Evolutionary conservation across 2,329 filamentous ascomycete genomes (phyloP).

Genomic region (Fusarium sp.): DNA sequence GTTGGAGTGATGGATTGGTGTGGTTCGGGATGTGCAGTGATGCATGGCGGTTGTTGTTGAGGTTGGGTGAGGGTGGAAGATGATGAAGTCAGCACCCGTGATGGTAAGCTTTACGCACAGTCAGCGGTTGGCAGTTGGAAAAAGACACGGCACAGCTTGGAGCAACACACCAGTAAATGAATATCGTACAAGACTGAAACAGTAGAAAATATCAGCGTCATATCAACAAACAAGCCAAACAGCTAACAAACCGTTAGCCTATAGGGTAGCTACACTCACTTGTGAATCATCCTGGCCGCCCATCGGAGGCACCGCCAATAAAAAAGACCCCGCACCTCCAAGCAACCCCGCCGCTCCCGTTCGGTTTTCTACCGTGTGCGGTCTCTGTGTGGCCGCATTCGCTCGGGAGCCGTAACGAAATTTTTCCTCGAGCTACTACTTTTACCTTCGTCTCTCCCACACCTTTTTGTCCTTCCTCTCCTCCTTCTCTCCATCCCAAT

Average conservation of each 20-base stretch:
- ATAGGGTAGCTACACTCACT: constrained; percentile 17
- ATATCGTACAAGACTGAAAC: background rate
- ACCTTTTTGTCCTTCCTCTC: constrained; percentile 26
- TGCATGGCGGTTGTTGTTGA: background rate
- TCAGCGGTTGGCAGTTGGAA: background rate
- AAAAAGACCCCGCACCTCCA: constrained; percentile 44
- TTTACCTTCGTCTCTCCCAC: constrained; percentile 33
- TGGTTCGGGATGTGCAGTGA: constrained; percentile 15
- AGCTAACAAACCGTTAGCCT: constrained; percentile 9
- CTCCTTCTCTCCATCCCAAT: constrained; percentile 5
- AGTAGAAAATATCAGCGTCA: background rate
- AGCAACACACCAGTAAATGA: background rate
- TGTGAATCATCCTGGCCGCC: background rate
- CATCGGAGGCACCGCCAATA: constrained; percentile 33
- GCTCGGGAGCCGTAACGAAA: constrained; percentile 34
- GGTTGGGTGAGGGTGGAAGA: background rate
- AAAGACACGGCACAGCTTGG: background rate
- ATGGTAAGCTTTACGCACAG: background rate
- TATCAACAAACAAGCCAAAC: background rate
- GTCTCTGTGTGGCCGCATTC: background rate
- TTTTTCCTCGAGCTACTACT: constrained; percentile 32
- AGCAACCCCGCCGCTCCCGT: constrained; percentile 27
- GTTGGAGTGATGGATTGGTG: constrained; percentile 2
- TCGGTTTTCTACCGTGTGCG: constrained; percentile 32
- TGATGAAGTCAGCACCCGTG: background rate